These are phyloP conservation scores for Davidsoniella australis DNA, from an alignment of 2,329 filamentous ascomycete genomes.

Conservation along the genomic window DNA sequence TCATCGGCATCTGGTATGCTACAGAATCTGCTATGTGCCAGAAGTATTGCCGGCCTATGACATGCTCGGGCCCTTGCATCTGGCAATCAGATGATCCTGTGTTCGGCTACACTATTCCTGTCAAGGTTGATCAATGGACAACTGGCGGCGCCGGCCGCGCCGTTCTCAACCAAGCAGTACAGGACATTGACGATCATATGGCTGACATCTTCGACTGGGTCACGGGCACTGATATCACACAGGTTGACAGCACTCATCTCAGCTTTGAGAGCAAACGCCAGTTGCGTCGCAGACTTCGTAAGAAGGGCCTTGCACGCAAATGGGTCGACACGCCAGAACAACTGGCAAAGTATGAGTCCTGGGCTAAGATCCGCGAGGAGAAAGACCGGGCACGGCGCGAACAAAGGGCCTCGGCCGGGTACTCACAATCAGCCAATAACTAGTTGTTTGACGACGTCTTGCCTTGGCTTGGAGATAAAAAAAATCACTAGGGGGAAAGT, in stretches of 20 bases:
- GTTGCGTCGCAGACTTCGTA: constrained; percentile 29
- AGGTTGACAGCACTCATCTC: constrained; percentile 19
- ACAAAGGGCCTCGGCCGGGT: constrained; percentile 14
- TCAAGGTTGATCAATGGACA: constrained; percentile 45
- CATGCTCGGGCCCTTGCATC: constrained; percentile 32
- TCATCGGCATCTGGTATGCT: constrained; percentile 34
- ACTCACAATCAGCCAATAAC: constrained; percentile 15
- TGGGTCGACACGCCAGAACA: constrained; percentile 25
- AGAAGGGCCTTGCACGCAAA: constrained; percentile 23
- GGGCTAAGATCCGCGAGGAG: constrained; percentile 23
- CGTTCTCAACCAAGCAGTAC: constrained; percentile 21
- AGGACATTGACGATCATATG: constrained; percentile 29
- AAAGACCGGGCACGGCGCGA: constrained; percentile 20
- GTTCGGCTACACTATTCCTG: constrained; percentile 42
- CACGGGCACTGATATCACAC: constrained; percentile 25
- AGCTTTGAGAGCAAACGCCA: constrained; percentile 28
- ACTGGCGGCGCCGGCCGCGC: constrained; percentile 33
- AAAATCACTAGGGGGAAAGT: not conserved
- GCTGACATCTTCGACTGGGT: constrained; percentile 32
- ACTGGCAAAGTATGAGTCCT: constrained; percentile 26
- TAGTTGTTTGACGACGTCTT: not conserved
- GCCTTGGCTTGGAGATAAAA: not conserved
- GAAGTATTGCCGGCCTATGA: constrained; percentile 35
- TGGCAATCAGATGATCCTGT: constrained; percentile 42
- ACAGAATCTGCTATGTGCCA: constrained; percentile 37